Conservation (phyloP, 1,284 basidiomycete genomes). For the Vanrija humicola region DNA sequence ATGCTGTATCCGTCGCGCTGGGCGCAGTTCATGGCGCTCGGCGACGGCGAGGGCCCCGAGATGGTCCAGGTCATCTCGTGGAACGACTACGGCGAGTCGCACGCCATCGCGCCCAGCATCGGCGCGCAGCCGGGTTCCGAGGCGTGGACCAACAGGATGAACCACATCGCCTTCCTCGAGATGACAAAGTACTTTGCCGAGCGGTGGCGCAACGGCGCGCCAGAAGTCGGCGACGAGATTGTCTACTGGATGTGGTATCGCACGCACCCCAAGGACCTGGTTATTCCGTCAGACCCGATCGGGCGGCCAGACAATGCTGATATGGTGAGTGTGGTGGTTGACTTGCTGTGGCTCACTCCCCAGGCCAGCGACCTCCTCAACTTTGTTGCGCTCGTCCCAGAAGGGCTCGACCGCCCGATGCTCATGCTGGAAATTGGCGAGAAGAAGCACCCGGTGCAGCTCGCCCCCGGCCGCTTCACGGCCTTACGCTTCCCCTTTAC, state of each 20-base stretch:
- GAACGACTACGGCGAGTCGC: slow-evolving; percentile 50
- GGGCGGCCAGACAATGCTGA: slow-evolving; percentile 37
- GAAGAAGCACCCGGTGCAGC: background rate
- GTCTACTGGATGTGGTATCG: slow-evolving; percentile 43
- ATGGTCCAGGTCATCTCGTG: slow-evolving; percentile 48
- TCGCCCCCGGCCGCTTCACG: slow-evolving; percentile 22
- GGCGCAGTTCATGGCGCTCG: slow-evolving; percentile 31
- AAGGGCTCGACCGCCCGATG: slow-evolving; percentile 10
- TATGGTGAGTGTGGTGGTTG: slow-evolving; percentile 30
- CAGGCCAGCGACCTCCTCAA: slow-evolving; percentile 48
- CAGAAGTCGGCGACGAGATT: slow-evolving; percentile 13
- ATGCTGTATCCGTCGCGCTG: slow-evolving; percentile 44
- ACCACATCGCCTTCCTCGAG: slow-evolving; percentile 43
- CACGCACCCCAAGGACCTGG: slow-evolving; percentile 25
- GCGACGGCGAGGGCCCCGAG: slow-evolving; percentile 25
- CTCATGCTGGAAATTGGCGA: slow-evolving; percentile 21
- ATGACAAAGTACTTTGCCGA: slow-evolving; percentile 37
- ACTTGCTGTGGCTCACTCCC: background rate
- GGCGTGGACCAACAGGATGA: slow-evolving; percentile 43
- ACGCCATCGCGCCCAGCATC: slow-evolving; percentile 42
- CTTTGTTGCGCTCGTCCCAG: slow-evolving; percentile 25
- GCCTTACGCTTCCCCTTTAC: slow-evolving; percentile 30
- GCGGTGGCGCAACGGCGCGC: slow-evolving; percentile 28
- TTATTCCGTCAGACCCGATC: slow-evolving; percentile 24
- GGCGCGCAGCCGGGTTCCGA: slow-evolving; percentile 46